Conservation (phyloP, 1,139 yeast genomes). For the Debaryomyces fabryi region DNA sequence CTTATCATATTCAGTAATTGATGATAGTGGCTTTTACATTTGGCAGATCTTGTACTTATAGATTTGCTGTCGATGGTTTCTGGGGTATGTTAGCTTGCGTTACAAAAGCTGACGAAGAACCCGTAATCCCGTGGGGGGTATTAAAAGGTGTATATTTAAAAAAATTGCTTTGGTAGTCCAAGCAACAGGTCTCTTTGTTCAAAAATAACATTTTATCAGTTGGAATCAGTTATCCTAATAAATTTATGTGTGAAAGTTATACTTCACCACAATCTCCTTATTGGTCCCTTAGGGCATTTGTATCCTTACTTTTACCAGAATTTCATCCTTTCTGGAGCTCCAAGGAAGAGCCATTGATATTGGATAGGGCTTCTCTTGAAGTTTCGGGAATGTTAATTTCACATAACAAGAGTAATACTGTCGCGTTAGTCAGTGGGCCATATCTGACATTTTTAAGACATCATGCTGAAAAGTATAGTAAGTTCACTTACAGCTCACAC, state of each 20-base stretch:
- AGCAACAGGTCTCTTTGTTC: constrained; percentile 22
- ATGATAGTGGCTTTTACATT: constrained; percentile 28
- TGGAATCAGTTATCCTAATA: constrained; percentile 30
- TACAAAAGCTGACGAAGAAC: constrained; percentile 16
- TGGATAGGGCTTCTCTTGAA: constrained; percentile 7
- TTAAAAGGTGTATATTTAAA: constrained; percentile 26
- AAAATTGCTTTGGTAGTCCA: constrained; percentile 30
- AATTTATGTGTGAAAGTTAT: constrained; percentile 26
- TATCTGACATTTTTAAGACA: constrained; percentile 20
- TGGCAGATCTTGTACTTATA: constrained; percentile 29
- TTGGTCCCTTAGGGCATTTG: constrained; percentile 28
- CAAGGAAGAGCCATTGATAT: constrained; percentile 12
- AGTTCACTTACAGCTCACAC: constrained; percentile 31
- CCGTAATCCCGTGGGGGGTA: constrained; percentile 20
- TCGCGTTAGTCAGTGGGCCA: constrained; percentile 28
- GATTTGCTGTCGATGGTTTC: constrained; percentile 28
- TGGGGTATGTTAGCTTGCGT: constrained; percentile 28
- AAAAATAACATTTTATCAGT: constrained; percentile 23
- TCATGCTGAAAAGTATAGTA: constrained; percentile 27
- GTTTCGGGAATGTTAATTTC: constrained; percentile 21
- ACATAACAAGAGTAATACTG: constrained; percentile 23
- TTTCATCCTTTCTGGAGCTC: constrained; percentile 23
- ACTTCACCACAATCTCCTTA: constrained; percentile 33
- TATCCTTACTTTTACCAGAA: constrained; percentile 16
- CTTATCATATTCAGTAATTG: too few species aligned